These are phyloP conservation scores for Podila minutissima DNA, from an alignment of 192 early-diverging fungal genomes.

Conservation along the genomic window DNA sequence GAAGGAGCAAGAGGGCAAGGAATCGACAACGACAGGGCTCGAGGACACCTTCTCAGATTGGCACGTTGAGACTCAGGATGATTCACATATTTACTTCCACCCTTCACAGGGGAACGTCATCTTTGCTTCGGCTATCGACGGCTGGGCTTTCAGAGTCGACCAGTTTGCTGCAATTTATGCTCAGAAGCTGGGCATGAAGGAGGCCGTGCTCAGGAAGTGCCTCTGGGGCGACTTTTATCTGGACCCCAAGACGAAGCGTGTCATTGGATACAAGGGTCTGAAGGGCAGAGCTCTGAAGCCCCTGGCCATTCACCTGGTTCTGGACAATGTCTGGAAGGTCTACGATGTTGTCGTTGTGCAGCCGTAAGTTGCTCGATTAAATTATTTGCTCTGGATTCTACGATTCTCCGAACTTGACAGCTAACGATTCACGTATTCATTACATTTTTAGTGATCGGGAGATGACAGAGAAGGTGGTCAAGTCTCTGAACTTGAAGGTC, in stretches of 20 bases:
- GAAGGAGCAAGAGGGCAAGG: slow-evolving; percentile 48
- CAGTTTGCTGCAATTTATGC: slow-evolving; percentile 96
- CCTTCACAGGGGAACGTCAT: slow-evolving; percentile 97
- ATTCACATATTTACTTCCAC: slow-evolving; percentile 95
- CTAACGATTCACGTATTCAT: not conserved
- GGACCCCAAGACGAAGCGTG: slow-evolving; percentile 94
- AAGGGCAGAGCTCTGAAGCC: slow-evolving; percentile 89
- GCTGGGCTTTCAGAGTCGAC: slow-evolving; percentile 96
- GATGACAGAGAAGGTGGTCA: slow-evolving; percentile 93
- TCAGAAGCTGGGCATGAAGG: slow-evolving; percentile 87
- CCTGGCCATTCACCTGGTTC: slow-evolving; percentile 95
- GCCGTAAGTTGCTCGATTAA: slow-evolving; percentile 47
- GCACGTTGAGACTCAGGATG: slow-evolving; percentile 91
- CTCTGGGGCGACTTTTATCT: slow-evolving; percentile 99
- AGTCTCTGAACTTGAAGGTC: slow-evolving; percentile 87
- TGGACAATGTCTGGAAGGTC: slow-evolving; percentile 95
- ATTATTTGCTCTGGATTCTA: not conserved
- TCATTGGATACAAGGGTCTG: slow-evolving; percentile 86
- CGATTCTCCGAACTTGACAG: not conserved
- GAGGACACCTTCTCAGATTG: slow-evolving; percentile 71
- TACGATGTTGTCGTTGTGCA: slow-evolving; percentile 83
- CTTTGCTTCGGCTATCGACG: slow-evolving; percentile 95
- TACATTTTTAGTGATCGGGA: slow-evolving; percentile 66
- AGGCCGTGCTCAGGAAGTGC: slow-evolving; percentile 76
- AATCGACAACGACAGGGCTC: slow-evolving; percentile 46